phyloP scores from a whole-genome alignment of 352 stramenopile genomes.

The Phytophthora sp. region DNA sequence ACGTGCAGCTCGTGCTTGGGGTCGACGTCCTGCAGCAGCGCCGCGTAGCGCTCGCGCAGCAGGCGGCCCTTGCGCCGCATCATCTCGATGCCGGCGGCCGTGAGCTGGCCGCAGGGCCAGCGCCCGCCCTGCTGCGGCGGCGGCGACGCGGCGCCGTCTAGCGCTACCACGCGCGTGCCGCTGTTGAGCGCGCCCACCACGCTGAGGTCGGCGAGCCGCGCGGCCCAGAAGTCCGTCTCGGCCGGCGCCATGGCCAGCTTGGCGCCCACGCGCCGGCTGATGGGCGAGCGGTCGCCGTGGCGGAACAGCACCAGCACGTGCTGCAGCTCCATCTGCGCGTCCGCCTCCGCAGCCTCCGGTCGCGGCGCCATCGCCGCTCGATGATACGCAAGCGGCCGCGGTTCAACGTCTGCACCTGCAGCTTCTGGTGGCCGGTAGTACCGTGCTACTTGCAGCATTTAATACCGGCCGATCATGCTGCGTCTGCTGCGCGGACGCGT shows the following conservation, averaged over 20 bases:
- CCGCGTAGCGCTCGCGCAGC: conserved; percentile 49
- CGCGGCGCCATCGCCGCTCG: conserved; percentile 21
- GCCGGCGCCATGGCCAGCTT: conserved; percentile 47
- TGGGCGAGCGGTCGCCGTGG: conserved; percentile 80
- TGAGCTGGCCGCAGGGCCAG: conserved; percentile 82
- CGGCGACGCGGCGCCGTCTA: conserved; percentile 23
- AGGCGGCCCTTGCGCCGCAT: conserved; percentile 62
- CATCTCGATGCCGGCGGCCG: conserved; percentile 61
- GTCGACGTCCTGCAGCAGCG: conserved; percentile 41
- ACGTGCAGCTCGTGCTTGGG: conserved; percentile 60
- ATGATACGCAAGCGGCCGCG: conserved; percentile 24
- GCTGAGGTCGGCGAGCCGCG: conserved; percentile 46
- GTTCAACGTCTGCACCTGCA: conserved; percentile 26
- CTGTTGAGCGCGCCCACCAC: conserved; percentile 55
- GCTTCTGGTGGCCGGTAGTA: too few species aligned
- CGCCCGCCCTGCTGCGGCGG: conserved; percentile 61
- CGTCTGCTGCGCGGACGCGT: conserved; percentile 6
- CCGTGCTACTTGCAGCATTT: too few species aligned
- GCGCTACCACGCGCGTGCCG: conserved; percentile 42
- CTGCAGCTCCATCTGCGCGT: conserved; percentile 41
- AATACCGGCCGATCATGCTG: too few species aligned
- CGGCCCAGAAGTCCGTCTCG: conserved; percentile 73
- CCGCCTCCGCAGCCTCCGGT: conserved; percentile 2
- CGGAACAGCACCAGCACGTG: conserved; percentile 82
- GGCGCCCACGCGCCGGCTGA: conserved; percentile 56